Base-by-base conservation (phyloP, 768 basidiomycete species). In the Leccinum pellstonianum region DNA sequence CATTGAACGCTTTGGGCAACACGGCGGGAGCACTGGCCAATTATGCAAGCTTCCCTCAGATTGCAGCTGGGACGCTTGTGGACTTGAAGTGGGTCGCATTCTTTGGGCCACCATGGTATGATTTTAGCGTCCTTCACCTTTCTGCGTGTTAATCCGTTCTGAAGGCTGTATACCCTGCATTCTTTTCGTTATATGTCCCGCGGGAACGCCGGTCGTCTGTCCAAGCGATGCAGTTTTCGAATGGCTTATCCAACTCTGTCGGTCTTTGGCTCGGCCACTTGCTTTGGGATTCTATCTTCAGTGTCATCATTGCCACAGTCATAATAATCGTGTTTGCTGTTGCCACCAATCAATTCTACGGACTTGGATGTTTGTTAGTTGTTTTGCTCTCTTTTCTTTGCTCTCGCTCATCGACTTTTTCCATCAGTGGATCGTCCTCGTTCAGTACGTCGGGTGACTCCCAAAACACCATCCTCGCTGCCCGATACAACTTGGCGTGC, bases 181-280 rank as follows among this genome's bases (percentile, higher is more conserved):
- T 93, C 75, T 91, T 85, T 64, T 81, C 88, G 10, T 70, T 93
- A 12, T 93, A 93, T 70, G 88, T 90, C 4, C 84, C 88, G 0
- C 80, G 79, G 61, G 91, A 93, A 67, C 82, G 87, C 10, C 80
- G 83, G 2, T 83, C 85, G 2, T 73, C 76, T 49, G 87, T 92
- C 0, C 88, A 91, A 68, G 87, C 89, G 3, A 93, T 92, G 87
- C 90, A 92, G 66, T 76, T 88, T 37, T 88, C 87, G 37, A 90
- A 92, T 69, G 90, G 90, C 1, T 72, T 91, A 27, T 79, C 85
- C 1, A 78, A 90, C 65, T 85, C 88, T 21, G 70, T 84, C 52
- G 88, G 87, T 3, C 75, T 92, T 48, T 91, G 90, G 89, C 75
- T 93, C 3, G 91, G 91, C 3, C 91, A 93, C 72, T 77, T 91